Evolutionary conservation across 179 eudicot genomes (phyloP), one percentile per base, ranked within the genome.

Genomic region (Vitellaria paradoxa): DNA sequence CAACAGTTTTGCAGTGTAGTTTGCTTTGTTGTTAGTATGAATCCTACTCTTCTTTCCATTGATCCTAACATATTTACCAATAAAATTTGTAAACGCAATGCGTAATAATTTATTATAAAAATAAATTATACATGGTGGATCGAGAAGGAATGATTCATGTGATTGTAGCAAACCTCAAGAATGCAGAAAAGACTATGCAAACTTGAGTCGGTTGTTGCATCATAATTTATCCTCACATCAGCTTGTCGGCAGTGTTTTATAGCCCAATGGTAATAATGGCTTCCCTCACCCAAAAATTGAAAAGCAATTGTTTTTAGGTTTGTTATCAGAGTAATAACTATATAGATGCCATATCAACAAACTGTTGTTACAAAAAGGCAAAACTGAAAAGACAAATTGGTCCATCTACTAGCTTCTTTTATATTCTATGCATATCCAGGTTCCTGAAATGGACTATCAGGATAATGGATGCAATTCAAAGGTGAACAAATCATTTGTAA

Each of bases 131-230:
- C n/a, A 17, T 30, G 9, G 37, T 13, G 5, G 60, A 46, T 68
- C 4, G 0, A 20, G 37, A 69, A 69, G 11, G 45, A 69, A 70
- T 70, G 74, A 70, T 71, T 26, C 20, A 15, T 71, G 30, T 71
- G 24, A 15, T 24, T 24, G 46, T 53, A 21, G 73, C n/a, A 18
- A 70, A 53, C 20, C 60, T 17, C 18, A 15, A 70, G 17, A 24
- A 63, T 0, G 46, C 24, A 23, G 74, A 23, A 18, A 71, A 71
- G 24, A 18, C 64, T 55, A 53, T 26, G 75, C 75, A 15, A 21
- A 24, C 21, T 50, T 7, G 10, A 23, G 20, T 70, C 12, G 42
- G 42, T 10, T 24, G 15, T 26, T 10, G 17, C 42, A 23, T 8
- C 24, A 60, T n/a, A 63, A 23, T 63, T 11, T 10, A 23, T 10